A percentile compares a stretch with the other conserved stretches of the same genome.
These are phyloP conservation scores for Porpolomopsis calyptriformis DNA, from an alignment of 768 basidiomycete genomes.

Conservation along the genomic window DNA sequence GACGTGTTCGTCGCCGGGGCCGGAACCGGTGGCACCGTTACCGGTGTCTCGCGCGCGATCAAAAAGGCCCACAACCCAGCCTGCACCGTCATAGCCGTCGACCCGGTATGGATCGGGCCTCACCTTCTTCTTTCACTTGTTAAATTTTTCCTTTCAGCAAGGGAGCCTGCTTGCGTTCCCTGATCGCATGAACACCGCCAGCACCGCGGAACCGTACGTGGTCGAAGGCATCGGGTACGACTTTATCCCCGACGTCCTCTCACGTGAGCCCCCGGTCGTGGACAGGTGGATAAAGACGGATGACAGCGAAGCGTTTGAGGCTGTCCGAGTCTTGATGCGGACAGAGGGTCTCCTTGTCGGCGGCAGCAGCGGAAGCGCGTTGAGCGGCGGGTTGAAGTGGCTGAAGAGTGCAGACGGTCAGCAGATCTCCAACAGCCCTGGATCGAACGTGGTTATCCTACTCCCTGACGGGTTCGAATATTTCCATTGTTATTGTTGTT, in stretches of 20 bases:
- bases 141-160: slow-evolving; percentile 34
- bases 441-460: slow-evolving; percentile 80
- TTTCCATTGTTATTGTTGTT: neutral
- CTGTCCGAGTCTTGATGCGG: slow-evolving; percentile 67
- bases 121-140: neutral
- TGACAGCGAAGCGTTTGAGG: slow-evolving; percentile 72
- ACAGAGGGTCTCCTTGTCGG: slow-evolving; percentile 86
- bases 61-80: slow-evolving; percentile 68
- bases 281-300: slow-evolving; percentile 79
- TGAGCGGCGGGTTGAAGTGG: slow-evolving; percentile 71
- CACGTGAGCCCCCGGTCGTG: slow-evolving; percentile 47
- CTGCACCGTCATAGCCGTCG: slow-evolving; percentile 73
- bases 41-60: slow-evolving; percentile 73
- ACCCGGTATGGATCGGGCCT: slow-evolving; percentile 57
- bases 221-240: slow-evolving; percentile 98
- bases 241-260: slow-evolving; percentile 81
- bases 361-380: slow-evolving; percentile 82
- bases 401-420: slow-evolving; percentile 61
- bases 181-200: slow-evolving; percentile 46
- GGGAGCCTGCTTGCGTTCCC: slow-evolving; percentile 84
- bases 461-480: slow-evolving; percentile 83
- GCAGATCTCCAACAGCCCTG: slow-evolving; percentile 50
- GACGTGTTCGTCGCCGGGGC: slow-evolving; percentile 78
- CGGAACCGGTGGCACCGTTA: slow-evolving; percentile 92
- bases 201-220: slow-evolving; percentile 46